Conservation (phyloP, 2,329 filamentous ascomycete genomes). For the Fusarium sp. region DNA sequence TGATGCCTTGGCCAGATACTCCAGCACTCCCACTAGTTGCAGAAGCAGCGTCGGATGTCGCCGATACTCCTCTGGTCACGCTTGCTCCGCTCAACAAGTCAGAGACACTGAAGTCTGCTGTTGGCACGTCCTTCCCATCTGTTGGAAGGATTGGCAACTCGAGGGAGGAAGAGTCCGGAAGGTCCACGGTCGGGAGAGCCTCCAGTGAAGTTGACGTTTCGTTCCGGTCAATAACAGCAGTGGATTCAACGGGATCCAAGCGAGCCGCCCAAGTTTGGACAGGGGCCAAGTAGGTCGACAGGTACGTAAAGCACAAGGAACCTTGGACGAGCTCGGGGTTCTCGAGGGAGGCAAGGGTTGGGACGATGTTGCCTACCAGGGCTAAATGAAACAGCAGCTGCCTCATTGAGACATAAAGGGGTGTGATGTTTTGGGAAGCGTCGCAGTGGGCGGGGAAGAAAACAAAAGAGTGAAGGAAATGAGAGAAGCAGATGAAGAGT, state of each 20-base stretch:
- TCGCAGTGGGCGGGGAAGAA: neutral
- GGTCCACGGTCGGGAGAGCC: neutral
- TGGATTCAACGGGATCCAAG: neutral
- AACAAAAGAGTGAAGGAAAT: neutral
- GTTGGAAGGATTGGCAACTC: neutral
- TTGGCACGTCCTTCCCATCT: neutral
- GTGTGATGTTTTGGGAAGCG: neutral
- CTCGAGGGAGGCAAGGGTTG: neutral
- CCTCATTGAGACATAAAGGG: neutral
- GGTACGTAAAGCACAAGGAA: slow-evolving; percentile 1
- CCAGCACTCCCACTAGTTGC: neutral
- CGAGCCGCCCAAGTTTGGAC: neutral
- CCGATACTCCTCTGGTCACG: neutral
- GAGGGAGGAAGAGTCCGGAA: neutral
- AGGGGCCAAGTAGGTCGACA: neutral
- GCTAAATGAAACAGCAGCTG: neutral
- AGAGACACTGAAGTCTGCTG: neutral
- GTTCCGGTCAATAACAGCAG: neutral
- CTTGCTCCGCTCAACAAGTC: neutral
- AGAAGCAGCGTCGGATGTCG: neutral
- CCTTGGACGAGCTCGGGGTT: neutral
- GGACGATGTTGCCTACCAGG: neutral
- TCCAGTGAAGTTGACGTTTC: neutral
- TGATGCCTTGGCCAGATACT: neutral
- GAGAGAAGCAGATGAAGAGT: too few species aligned